Conservation (phyloP, 2,329 filamentous ascomycete genomes). For the Stemphylium vesicarium region DNA sequence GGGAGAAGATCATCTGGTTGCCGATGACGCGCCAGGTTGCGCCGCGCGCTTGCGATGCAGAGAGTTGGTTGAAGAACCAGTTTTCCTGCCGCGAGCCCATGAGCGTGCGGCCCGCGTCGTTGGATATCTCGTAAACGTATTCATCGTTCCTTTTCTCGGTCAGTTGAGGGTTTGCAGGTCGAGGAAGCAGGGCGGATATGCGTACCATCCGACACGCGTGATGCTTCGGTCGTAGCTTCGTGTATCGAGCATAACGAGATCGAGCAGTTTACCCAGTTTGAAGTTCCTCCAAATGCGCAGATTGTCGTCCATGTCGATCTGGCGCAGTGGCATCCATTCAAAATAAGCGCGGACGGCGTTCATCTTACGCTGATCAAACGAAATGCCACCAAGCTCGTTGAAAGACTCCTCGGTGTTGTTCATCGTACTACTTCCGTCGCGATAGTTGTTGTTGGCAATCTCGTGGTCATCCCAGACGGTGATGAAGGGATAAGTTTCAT, state of each 20-base stretch:
- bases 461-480: conserved; percentile 56
- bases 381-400: conserved; percentile 46
- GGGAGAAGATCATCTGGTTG: conserved; percentile 72
- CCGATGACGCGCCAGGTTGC: conserved; percentile 75
- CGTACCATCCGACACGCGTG: conserved; percentile 50
- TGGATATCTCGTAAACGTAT: conserved; percentile 66
- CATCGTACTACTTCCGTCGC: conserved; percentile 48
- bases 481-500: conserved; percentile 52
- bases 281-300: conserved; percentile 52
- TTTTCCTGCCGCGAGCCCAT: conserved; percentile 77
- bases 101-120: conserved; percentile 70
- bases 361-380: conserved; percentile 55
- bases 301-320: conserved; percentile 53
- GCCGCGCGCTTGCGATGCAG: conserved; percentile 64
- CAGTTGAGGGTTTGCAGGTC: no score
- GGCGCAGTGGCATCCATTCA: conserved; percentile 54
- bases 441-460: conserved; percentile 50
- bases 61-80: conserved; percentile 63
- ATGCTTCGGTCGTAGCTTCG: conserved; percentile 53
- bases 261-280: conserved; percentile 50
- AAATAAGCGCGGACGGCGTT: conserved; percentile 55
- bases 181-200: no score
- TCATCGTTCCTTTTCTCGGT: conserved; percentile 58
- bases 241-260: conserved; percentile 53
- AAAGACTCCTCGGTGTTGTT: conserved; percentile 55